These are phyloP conservation scores for Voacanga thouarsii DNA, from an alignment of 257 asterid species.

Conservation along the genomic window DNA sequence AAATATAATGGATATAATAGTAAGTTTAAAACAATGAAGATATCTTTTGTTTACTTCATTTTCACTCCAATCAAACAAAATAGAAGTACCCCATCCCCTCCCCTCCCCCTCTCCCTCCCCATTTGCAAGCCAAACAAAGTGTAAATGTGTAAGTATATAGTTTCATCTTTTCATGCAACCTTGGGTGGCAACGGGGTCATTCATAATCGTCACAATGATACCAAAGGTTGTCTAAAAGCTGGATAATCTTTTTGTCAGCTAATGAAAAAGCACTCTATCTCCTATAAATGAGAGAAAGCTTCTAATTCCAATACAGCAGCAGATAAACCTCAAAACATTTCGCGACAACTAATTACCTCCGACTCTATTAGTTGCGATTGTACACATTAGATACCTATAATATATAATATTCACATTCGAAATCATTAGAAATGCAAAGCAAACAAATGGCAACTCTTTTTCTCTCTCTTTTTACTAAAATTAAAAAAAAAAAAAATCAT, in stretches of 20 bases:
- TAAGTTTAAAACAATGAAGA: too few species aligned
- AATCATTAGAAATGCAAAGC: neutral
- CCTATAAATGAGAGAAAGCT: neutral
- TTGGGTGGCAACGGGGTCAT: neutral
- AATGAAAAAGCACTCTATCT: neutral
- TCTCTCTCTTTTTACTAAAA: too few species aligned
- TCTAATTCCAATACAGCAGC: neutral
- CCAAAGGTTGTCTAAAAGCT: neutral
- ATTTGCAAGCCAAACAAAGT: too few species aligned
- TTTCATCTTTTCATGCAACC: neutral
- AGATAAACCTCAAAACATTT: neutral
- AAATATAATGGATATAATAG: too few species aligned
- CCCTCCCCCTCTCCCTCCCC: too few species aligned
- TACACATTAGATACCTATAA: too few species aligned
- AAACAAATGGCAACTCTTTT: neutral
- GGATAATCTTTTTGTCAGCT: neutral
- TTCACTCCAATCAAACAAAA: too few species aligned
- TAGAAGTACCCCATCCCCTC: too few species aligned
- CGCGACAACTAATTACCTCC: neutral
- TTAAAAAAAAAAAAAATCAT: too few species aligned
- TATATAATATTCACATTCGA: neutral
- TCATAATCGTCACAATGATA: neutral
- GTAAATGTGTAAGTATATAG: neutral
- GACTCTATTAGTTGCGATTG: neutral
- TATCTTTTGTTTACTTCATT: too few species aligned